Conservation (phyloP, 345 rosid species). For the Euclidium syriacum region DNA sequence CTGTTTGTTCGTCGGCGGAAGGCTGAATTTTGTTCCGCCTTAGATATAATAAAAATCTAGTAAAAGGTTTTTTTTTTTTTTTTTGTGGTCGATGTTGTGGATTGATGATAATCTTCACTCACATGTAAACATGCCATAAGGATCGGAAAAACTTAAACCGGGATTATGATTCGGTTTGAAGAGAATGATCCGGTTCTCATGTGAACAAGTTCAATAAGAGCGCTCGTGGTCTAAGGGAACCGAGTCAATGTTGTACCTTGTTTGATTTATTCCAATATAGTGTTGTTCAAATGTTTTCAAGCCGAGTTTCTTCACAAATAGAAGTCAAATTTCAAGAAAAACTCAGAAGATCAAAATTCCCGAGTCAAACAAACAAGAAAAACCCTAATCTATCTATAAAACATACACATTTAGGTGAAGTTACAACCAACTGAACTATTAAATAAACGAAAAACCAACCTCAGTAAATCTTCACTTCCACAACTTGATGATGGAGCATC, state of each 20-base stretch:
- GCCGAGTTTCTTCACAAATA: slow-evolving; percentile 2
- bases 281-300: neutral
- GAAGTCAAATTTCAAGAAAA: slow-evolving; percentile 21
- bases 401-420: neutral
- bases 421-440: neutral
- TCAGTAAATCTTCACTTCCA: neutral
- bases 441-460: neutral
- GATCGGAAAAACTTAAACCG: neutral
- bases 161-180: neutral
- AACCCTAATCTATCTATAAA: neutral
- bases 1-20: too few relatives aligned
- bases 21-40: neutral
- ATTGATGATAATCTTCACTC: neutral
- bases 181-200: neutral
- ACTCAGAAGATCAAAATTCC: neutral
- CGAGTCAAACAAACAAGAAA: slow-evolving; percentile 1
- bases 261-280: slow-evolving; percentile 16
- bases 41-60: neutral
- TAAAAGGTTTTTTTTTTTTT: neutral
- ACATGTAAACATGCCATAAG: neutral
- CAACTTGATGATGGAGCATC: neutral
- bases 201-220: slow-evolving; percentile 18
- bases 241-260: neutral
- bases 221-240: neutral
- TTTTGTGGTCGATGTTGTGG: neutral